These are phyloP conservation scores for Cairneyella variabilis DNA, from an alignment of 495 filamentous ascomycete genomes.

Conservation along the genomic window DNA sequence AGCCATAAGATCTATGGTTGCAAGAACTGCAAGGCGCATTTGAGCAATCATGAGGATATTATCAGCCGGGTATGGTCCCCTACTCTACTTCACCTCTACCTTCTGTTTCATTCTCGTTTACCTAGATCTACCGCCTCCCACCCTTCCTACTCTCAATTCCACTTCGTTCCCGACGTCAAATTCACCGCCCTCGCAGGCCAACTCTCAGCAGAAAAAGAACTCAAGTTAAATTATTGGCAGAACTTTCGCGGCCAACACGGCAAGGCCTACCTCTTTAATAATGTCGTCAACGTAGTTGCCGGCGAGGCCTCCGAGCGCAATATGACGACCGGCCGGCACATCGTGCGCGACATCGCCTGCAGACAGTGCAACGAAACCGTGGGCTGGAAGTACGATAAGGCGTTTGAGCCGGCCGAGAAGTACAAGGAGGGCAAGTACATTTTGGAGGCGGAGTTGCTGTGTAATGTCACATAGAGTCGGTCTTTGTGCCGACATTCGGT, in stretches of 20 bases:
- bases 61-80: constrained; percentile 74
- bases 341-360: constrained; percentile 90
- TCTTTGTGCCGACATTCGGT: no score
- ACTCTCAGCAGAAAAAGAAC: no score
- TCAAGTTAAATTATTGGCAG: constrained; percentile 39
- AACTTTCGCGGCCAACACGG: constrained; percentile 98
- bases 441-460: constrained; percentile 87
- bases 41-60: constrained; percentile 92
- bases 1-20: constrained; percentile 90
- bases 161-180: no score
- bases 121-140: no score
- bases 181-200: no score
- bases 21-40: constrained; percentile 92
- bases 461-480: constrained; percentile 48
- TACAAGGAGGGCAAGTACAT: constrained; percentile 99
- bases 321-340: constrained; percentile 97
- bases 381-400: constrained; percentile 99
- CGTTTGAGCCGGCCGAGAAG: constrained; percentile 85
- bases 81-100: constrained; percentile 1
- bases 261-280: constrained; percentile 95
- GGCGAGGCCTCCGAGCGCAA: constrained; percentile 84
- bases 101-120: neutral
- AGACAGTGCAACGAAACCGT: constrained; percentile 86
- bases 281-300: constrained; percentile 81
- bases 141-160: no score